phyloP scores from a whole-genome alignment of 2,329 filamentous ascomycete species.

The Tolypocladium capitatum region DNA sequence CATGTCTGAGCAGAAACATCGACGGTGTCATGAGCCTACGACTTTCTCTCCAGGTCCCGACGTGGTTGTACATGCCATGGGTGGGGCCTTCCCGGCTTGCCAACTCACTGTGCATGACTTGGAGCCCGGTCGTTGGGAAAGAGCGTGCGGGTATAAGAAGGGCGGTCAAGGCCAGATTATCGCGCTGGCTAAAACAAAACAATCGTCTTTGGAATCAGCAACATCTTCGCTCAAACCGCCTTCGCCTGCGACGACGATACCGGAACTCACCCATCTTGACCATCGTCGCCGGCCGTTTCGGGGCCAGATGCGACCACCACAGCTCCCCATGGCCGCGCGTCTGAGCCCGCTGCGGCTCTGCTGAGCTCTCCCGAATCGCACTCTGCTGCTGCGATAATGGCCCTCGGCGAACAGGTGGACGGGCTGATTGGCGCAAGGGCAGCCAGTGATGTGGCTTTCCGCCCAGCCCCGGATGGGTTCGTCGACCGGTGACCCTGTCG shows the following conservation, averaged over 20 bases:
- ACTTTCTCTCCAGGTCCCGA: neutral
- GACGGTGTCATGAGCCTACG: neutral
- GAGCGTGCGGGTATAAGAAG: constrained; percentile 5
- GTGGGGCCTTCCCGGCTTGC: constrained; percentile 4
- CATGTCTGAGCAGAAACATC: neutral
- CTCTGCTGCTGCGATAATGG: neutral
- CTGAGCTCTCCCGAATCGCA: neutral
- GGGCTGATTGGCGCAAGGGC: constrained; percentile 5
- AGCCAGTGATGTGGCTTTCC: constrained; percentile 5
- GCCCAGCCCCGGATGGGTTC: neutral
- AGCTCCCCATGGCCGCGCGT: neutral
- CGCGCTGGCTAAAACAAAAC: neutral
- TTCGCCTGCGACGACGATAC: neutral
- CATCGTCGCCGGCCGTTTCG: neutral
- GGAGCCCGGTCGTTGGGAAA: no score
- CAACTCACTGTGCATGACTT: constrained; percentile 7
- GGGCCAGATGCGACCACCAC: neutral
- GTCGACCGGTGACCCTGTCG: neutral
- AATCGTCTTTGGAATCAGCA: neutral
- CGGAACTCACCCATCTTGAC: neutral
- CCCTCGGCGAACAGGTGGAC: neutral
- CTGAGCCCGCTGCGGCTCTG: neutral
- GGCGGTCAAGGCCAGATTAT: neutral
- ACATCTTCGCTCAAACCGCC: neutral
- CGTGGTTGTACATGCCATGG: neutral